Base-by-base conservation (phyloP, 2,329 filamentous ascomycete genomes). In the Aspergillus sp. region DNA sequence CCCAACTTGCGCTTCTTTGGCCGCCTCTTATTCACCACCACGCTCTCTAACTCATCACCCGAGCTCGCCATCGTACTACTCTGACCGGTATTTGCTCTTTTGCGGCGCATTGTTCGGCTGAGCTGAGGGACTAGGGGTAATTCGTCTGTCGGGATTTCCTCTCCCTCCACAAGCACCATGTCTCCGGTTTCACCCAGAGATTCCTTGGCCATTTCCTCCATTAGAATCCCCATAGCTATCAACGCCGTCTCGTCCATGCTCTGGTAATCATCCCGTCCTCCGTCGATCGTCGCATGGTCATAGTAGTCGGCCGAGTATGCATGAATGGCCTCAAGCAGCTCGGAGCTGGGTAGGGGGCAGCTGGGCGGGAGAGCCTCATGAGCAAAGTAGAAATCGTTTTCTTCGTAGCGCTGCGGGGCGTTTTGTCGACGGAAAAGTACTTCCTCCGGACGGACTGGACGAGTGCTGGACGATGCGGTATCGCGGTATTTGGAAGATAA, bases 191-290 rank as follows among this genome's bases (percentile, higher is more conserved):
- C 76, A 2, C 84, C 85, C 17, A 89, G 69, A 3, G 77, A 68
- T 45, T 83, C 80, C 43, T 74, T 77, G 0, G 80, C 80, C 21
- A 82, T 77, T 70, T 89, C 86, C 72, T 89, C 87, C 25, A 88
- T 69, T 36, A 89, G 66, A 13, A 89, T 82, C 0, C 86, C 85
- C 66, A 88, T 70, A 1, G 85, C 85, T 64, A 89, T 79, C 58
- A 89, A 70, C 1, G 86, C 85, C 8, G 85, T 88, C 71, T 87
- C 86, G 60, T 88, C 85, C 78, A 89, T 80, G 61, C 81, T 85
- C 51, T 77, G 78, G 66, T 81, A 83, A 55, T 81, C 78, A 36
- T 72, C 66, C 48, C 68, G 69, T 2, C 76, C 77, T 6, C 66
- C 65, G 23, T 76, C 70, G 1, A 62, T 60, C 3, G 72, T 73